phyloP scores from a whole-genome alignment of 2,329 filamentous ascomycete species.

The Claviceps sp. region DNA sequence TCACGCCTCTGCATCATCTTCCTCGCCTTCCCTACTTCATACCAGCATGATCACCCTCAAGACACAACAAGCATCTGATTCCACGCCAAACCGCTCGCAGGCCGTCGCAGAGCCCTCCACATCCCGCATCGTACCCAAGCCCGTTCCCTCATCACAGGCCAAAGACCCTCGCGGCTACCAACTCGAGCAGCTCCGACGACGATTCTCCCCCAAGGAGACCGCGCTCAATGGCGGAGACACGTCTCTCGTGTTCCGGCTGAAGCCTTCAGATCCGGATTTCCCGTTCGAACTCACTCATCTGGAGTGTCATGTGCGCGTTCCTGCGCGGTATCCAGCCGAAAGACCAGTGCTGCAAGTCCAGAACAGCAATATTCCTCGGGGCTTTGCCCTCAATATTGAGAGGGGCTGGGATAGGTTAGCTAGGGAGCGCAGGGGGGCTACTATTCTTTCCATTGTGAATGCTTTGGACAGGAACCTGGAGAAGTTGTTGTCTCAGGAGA shows the following conservation, averaged over 20 bases:
- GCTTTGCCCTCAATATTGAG: constrained; percentile 65
- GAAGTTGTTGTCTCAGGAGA: constrained; percentile 52
- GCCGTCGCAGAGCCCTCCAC: constrained; percentile 30
- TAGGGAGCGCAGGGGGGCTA: constrained; percentile 37
- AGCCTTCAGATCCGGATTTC: constrained; percentile 71
- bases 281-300: constrained; percentile 61
- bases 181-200: constrained; percentile 55
- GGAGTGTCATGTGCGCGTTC: constrained; percentile 54
- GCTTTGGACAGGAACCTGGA: constrained; percentile 62
- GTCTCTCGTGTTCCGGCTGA: constrained; percentile 49
- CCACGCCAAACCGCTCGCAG: constrained; percentile 25
- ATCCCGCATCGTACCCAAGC: constrained; percentile 47
- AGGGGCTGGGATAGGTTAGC: constrained; percentile 57
- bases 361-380: constrained; percentile 57
- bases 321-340: constrained; percentile 45
- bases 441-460: constrained; percentile 54
- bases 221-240: constrained; percentile 34
- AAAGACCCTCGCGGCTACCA: constrained; percentile 63
- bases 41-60: constrained; percentile 26
- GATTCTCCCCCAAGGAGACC: constrained; percentile 42
- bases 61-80: constrained; percentile 14
- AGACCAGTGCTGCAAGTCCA: constrained; percentile 47
- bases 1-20: not conserved
- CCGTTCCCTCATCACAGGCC: constrained; percentile 49
- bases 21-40: not conserved